Conservation (phyloP, 1,284 basidiomycete species). For the Laetiporus sulphureus region DNA sequence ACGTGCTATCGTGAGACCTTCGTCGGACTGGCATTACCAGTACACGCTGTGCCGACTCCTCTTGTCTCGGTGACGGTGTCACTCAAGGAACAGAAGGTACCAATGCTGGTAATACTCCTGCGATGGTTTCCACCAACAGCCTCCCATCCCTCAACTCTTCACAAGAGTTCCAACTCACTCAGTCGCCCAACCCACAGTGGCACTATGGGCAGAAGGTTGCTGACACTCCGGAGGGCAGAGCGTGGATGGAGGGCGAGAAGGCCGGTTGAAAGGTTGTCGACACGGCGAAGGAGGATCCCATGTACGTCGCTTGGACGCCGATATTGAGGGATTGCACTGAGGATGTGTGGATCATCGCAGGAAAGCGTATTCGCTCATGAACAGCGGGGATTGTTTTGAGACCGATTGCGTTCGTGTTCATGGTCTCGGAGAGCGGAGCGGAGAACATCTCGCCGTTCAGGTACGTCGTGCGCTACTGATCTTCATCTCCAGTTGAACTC, state of each 20-base stretch:
- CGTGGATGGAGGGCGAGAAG: conserved; percentile 41
- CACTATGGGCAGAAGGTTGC: conserved; percentile 45
- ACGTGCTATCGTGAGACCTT: too few species aligned
- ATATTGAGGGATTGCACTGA: too few species aligned
- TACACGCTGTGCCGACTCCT: too few species aligned
- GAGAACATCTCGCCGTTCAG: conserved; percentile 67
- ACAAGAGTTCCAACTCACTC: conserved; percentile 27
- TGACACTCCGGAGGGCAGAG: conserved; percentile 37
- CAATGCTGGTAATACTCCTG: too few species aligned
- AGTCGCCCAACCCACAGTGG: conserved; percentile 54
- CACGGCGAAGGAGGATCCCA: conserved; percentile 37
- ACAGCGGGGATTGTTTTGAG: conserved; percentile 64
- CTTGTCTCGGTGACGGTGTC: too few species aligned
- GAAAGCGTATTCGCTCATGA: conserved; percentile 39
- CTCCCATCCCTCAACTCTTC: conserved; percentile 3
- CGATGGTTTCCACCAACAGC: too few species aligned
- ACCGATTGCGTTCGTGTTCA: conserved; percentile 71
- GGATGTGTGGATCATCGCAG: not conserved
- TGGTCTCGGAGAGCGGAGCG: conserved; percentile 45
- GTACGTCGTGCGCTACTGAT: conserved; percentile 18
- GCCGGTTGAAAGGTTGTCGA: conserved; percentile 52
- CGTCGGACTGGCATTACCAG: too few species aligned
- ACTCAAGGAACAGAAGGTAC: too few species aligned
- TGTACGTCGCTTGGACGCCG: too few species aligned
- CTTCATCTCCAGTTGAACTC: too few species aligned